phyloP scores from a whole-genome alignment of 176 grass and related monocot genomes.

The barley (Hordeum vulgare) region DNA sequence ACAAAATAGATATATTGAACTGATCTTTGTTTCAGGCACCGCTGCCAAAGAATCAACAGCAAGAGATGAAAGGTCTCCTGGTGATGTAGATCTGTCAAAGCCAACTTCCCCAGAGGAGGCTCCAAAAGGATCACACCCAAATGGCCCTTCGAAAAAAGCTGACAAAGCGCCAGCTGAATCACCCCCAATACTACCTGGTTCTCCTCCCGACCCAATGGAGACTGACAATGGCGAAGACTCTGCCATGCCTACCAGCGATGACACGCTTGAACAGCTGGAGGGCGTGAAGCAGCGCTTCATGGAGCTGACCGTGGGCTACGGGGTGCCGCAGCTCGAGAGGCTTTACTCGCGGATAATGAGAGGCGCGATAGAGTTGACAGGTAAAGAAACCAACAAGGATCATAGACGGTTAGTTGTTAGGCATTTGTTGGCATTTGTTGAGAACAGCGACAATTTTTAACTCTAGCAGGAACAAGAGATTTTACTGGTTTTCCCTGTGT shows the following conservation, averaged over 20 bases:
- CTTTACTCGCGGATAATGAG: slow-evolving; percentile 72
- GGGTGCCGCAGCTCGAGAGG: slow-evolving; percentile 85
- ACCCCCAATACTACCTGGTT: slow-evolving; percentile 22
- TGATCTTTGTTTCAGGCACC: slow-evolving; percentile 29
- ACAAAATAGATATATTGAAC: neutral
- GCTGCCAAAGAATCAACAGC: slow-evolving; percentile 36
- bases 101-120: slow-evolving; percentile 35
- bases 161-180: slow-evolving; percentile 28
- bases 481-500: slow-evolving; percentile 38
- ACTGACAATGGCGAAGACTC: slow-evolving; percentile 21
- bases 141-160: slow-evolving; percentile 23
- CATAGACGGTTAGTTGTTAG: slow-evolving; percentile 59
- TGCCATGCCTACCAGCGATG: slow-evolving; percentile 4
- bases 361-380: slow-evolving; percentile 37
- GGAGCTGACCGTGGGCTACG: slow-evolving; percentile 47
- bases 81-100: slow-evolving; percentile 56
- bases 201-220: slow-evolving; percentile 27
- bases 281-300: slow-evolving; percentile 54
- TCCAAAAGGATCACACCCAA: slow-evolving; percentile 45
- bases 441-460: slow-evolving; percentile 86
- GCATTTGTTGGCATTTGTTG: slow-evolving; percentile 85
- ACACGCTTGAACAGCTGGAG: slow-evolving; percentile 40
- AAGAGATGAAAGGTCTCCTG: slow-evolving; percentile 33
- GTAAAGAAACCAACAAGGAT: slow-evolving; percentile 55
- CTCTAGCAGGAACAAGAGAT: slow-evolving; percentile 33